Evolutionary conservation across 805 yeast genomes (phyloP).

Genomic region (Ogataea henricii): DNA sequence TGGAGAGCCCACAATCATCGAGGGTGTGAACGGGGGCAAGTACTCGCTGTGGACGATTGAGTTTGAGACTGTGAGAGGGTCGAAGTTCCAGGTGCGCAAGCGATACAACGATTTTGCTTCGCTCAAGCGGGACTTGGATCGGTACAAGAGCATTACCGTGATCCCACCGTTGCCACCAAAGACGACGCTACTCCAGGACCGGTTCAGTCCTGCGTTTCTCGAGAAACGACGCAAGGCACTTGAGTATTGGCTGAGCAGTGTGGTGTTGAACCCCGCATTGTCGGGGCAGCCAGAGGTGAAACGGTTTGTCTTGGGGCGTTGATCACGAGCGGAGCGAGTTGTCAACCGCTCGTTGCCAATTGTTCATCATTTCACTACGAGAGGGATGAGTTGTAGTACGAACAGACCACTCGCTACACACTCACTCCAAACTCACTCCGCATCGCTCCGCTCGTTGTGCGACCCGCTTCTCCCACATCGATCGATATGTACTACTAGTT

Average conservation of each 20-base stretch:
- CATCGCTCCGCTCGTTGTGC: too few species aligned
- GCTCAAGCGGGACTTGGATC: slow-evolving; percentile 44
- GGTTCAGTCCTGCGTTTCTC: slow-evolving; percentile 43
- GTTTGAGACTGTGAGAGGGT: slow-evolving; percentile 31
- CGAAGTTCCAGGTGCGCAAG: slow-evolving; percentile 50
- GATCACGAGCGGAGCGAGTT: too few species aligned
- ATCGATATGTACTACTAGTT: neutral
- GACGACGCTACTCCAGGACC: slow-evolving; percentile 32
- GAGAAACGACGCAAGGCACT: slow-evolving; percentile 56
- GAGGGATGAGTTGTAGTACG: too few species aligned
- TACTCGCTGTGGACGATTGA: slow-evolving; percentile 34
- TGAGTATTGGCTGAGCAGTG: slow-evolving; percentile 59
- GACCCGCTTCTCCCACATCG: too few species aligned
- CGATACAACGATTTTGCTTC: slow-evolving; percentile 66
- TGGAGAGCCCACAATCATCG: slow-evolving; percentile 35
- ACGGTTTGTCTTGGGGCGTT: slow-evolving; percentile 37
- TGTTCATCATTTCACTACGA: too few species aligned
- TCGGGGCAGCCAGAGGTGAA: slow-evolving; percentile 42
- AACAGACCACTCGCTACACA: too few species aligned
- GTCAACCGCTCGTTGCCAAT: too few species aligned
- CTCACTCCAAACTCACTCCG: too few species aligned
- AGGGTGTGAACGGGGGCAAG: slow-evolving; percentile 30
- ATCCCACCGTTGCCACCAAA: slow-evolving; percentile 57
- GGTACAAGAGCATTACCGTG: slow-evolving; percentile 40
- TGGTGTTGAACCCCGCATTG: slow-evolving; percentile 51